Base-by-base conservation (phyloP, 164 flowering plant genomes). In the Chloranthus sessilifolius region DNA sequence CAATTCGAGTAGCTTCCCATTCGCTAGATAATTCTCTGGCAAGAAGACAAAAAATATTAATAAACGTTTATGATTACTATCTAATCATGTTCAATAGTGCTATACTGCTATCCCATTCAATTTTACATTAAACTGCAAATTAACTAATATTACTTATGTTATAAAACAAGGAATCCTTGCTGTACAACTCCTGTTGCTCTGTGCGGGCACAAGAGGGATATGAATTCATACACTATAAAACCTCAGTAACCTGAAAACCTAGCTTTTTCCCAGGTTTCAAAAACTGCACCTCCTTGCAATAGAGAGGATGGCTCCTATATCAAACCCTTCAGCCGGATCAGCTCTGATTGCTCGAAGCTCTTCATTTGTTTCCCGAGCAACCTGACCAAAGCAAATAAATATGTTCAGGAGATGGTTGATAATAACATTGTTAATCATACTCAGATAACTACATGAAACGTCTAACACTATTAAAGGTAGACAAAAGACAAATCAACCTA, bases 351-450 rank as follows among this genome's bases (percentile, higher is more conserved):
- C 68, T 50, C 83, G 92, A 61, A 88, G 92, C 58, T 83, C 92
- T 66, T 85, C 95, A 63, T 86, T 89, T 16, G 95, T 86, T 71
- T 89, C 97, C 47, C 83, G 80, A 61, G 97, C 88, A 78, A 86
- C 95, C 97, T 89, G 62, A 22, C 16, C 17, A 20, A 53, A 31
- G 15, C 0, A 23, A 23, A 14, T 39, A 38, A 3, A 17, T 27
- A 25, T 5, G 37, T 21, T 5, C 7, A 23, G 6, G 19, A 24
- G 46, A 42, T 3, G 19, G 14, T 16, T 1, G 11, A 44, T 6
- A 24, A 8, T 8, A n/a, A n/a, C n/a, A n/a, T n/a, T n/a, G n/a
- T n/a, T n/a, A n/a, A n/a, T n/a, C n/a, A n/a, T n/a, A n/a, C n/a
- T n/a, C n/a, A n/a, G n/a, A n/a, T n/a, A n/a, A n/a, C n/a, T n/a